Percentiles rank a stretch among this genome's conserved stretches.
Conservation (phyloP, 2,329 filamentous ascomycete species). For the Metarhizium anisopliae region DNA sequence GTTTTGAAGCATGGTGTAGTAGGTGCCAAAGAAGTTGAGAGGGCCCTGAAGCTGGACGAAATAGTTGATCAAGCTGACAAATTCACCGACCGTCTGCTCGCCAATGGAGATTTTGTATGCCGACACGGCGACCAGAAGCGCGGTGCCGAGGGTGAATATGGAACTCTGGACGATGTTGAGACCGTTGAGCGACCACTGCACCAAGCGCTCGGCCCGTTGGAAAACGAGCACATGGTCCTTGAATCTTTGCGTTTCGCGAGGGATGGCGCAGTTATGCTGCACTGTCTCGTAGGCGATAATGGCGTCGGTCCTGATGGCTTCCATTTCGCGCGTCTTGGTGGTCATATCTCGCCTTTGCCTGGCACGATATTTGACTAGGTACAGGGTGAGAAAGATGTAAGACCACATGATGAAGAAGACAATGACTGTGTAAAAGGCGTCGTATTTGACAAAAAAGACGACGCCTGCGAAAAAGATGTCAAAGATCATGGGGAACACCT, state of each 20-base stretch:
- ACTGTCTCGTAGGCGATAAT: conserved; percentile 47
- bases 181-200: conserved; percentile 45
- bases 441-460: conserved; percentile 35
- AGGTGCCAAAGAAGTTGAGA: conserved; percentile 56
- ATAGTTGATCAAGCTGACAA: conserved; percentile 64
- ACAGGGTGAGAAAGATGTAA: conserved; percentile 41
- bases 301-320: conserved; percentile 38
- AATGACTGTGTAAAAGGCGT: conserved; percentile 39
- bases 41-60: conserved; percentile 65
- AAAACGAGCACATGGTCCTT: conserved; percentile 41
- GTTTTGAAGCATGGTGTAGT: conserved; percentile 46
- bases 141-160: conserved; percentile 52
- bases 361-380: conserved; percentile 37
- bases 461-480: conserved; percentile 40
- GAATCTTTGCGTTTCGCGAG: conserved; percentile 49
- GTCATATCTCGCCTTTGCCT: conserved; percentile 36
- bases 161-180: conserved; percentile 55
- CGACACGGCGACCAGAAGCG: conserved; percentile 51
- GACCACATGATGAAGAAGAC: conserved; percentile 39
- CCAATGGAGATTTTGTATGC: conserved; percentile 52
- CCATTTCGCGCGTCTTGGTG: conserved; percentile 35
- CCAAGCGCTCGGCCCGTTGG: conserved; percentile 47
- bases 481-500: conserved; percentile 40
- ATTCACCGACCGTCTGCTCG: conserved; percentile 50
- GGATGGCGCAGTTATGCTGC: conserved; percentile 55